A percentile compares a stretch with the other conserved stretches of the same genome.
Conservation (phyloP, 2,329 filamentous ascomycete species). For the Hortaea werneckii region DNA sequence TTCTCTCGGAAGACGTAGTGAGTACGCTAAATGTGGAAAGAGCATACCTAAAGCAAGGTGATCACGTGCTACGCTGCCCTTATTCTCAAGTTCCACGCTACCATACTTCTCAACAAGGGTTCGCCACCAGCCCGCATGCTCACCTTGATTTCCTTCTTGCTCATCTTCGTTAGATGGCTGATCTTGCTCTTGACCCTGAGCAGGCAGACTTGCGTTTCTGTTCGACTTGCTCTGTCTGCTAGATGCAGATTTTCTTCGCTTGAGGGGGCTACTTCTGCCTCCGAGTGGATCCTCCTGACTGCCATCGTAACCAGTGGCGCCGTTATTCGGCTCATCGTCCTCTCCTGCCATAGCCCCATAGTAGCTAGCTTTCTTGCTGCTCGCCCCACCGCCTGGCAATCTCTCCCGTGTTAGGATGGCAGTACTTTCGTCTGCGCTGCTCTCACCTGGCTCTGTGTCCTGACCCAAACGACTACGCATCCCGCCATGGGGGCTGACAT, state of each 20-base stretch:
- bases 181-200: not conserved
- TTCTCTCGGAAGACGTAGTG: not conserved
- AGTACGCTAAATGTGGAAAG: not conserved
- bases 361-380: not conserved
- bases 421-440: constrained; percentile 33
- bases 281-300: constrained; percentile 1
- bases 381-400: constrained; percentile 1
- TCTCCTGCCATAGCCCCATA: constrained; percentile 17
- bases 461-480: constrained; percentile 6
- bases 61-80: constrained; percentile 72
- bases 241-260: constrained; percentile 11
- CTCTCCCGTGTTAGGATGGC: constrained; percentile 25
- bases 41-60: constrained; percentile 64
- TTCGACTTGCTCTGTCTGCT: constrained; percentile 2
- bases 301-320: constrained; percentile 5
- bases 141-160: constrained; percentile 12
- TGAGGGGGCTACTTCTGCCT: constrained; percentile 1
- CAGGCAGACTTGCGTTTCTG: constrained; percentile 2
- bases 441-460: constrained; percentile 19
- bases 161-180: constrained; percentile 2
- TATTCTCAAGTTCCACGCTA: constrained; percentile 70
- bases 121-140: constrained; percentile 42
- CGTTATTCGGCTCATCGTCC: constrained; percentile 2
- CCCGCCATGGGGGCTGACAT: constrained; percentile 7
- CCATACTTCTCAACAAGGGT: constrained; percentile 49